Evolutionary conservation across 2,329 filamentous ascomycete species (phyloP).

Genomic region (Microdochium trichocladiopsis): DNA sequence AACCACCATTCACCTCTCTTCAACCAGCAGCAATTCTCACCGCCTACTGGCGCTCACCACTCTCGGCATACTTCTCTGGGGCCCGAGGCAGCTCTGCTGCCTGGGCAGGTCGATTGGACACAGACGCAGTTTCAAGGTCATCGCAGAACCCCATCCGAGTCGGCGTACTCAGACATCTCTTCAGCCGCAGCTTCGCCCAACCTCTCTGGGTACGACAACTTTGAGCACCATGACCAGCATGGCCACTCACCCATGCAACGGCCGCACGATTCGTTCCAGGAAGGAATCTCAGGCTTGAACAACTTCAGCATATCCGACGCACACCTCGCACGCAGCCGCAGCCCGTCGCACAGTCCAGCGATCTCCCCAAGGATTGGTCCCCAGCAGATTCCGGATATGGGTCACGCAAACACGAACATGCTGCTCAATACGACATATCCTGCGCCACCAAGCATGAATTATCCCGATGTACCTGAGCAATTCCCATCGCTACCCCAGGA

Average conservation of each 20-base stretch:
- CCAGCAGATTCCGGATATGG: conserved; percentile 46
- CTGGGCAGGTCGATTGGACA: conserved; percentile 47
- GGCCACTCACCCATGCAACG: conserved; percentile 75
- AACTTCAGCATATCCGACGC: conserved; percentile 74
- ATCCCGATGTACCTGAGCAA: conserved; percentile 35
- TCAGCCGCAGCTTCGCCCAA: conserved; percentile 82
- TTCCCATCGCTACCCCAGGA: conserved; percentile 44
- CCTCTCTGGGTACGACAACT: conserved; percentile 68
- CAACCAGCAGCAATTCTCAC: conserved; percentile 48
- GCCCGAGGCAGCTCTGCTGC: conserved; percentile 49
- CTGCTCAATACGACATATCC: conserved; percentile 34
- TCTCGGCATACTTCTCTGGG: conserved; percentile 51
- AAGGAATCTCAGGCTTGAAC: conserved; percentile 70
- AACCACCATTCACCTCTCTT: conserved; percentile 51
- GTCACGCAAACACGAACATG: conserved; percentile 38
- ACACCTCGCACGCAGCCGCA: conserved; percentile 63
- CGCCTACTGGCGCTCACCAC: conserved; percentile 34
- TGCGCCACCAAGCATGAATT: conserved; percentile 33
- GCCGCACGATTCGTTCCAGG: conserved; percentile 68
- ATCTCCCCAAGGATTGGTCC: conserved; percentile 56
- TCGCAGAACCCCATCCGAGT: conserved; percentile 76
- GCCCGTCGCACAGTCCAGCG: conserved; percentile 69
- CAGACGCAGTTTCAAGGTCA: conserved; percentile 69
- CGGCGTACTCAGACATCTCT: conserved; percentile 71
- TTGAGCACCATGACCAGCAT: conserved; percentile 59